Base-by-base conservation (phyloP, 768 basidiomycete species). In the Lactifluus rugatus region DNA sequence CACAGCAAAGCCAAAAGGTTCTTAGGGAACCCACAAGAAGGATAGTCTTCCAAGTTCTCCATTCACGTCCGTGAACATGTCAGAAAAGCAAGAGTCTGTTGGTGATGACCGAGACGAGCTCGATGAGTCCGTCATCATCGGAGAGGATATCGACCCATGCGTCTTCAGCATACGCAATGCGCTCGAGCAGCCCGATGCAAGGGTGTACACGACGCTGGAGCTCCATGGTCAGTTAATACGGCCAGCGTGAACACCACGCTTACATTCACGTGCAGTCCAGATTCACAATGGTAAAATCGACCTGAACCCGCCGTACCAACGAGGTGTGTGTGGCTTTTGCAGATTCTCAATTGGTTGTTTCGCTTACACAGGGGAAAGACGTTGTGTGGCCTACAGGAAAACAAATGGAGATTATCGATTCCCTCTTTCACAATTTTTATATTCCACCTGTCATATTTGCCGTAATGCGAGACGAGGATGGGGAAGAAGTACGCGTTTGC, bases 361-460 rank as follows among this genome's bases (percentile, higher is more conserved):
- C 44, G 32, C 36, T 52, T 16, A 52, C 36, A 16, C 10, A 13
- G n/a, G 46, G 16, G 51, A 17, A 45, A 90, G 89, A 86, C 56
- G 75, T 91, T 19, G 89, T 91, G 2, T 91, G 89, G 89, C 76
- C 84, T 0, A 78, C 79, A 53, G 67, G 68, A 46, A 89, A 89
- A 64, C 85, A 89, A 64, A 75, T 74, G 60, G 73, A 71, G 45
- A 71, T 82, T 47, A 70, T 82, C 8, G 76, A 80, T 62, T 81
- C 78, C 0, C 71, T 79, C 17, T 78, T 75, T 46, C 72, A 75
- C 55, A 79, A 87, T 73, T 75, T 70, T 72, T 78, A 79, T 62
- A 71, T 80, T 5, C 78, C 79, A 0, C 79, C 77, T 0, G 68
- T 81, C 44, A 74, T 82, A 44, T 81, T 81, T 48, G 72, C 74